Conservation (phyloP, 2,329 filamentous ascomycete genomes). For the Fusarium sacchari region DNA sequence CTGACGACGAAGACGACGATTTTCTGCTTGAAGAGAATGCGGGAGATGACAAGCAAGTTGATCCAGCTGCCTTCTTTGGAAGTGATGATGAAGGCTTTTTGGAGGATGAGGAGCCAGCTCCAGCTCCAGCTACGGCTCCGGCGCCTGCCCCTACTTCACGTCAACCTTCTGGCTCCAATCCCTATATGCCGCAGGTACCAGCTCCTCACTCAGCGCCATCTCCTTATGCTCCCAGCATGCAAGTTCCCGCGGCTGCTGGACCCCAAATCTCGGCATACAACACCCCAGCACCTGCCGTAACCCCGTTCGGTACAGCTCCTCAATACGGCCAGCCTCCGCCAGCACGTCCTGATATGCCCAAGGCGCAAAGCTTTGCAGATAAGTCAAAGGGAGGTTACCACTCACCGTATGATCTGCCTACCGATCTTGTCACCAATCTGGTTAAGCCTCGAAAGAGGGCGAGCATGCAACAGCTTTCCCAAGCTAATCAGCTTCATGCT, state of each 20-base stretch:
- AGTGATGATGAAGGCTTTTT: constrained; percentile 90
- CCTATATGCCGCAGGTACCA: constrained; percentile 43
- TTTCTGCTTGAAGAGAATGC: constrained; percentile 69
- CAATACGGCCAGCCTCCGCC: constrained; percentile 53
- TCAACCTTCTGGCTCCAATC: constrained; percentile 31
- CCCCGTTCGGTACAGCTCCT: constrained; percentile 42
- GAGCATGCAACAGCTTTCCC: constrained; percentile 66
- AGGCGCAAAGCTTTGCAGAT: constrained; percentile 86
- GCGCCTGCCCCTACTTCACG: constrained; percentile 2
- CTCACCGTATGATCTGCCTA: constrained; percentile 94
- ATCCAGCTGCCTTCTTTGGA: constrained; percentile 74
- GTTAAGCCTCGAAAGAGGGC: constrained; percentile 75
- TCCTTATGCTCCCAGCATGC: constrained; percentile 37
- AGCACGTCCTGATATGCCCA: constrained; percentile 58
- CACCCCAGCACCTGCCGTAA: constrained; percentile 33
- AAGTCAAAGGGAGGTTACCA: constrained; percentile 92
- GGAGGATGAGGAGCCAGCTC: constrained; percentile 65
- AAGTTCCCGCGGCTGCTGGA: constrained; percentile 5
- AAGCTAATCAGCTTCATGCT: constrained; percentile 53
- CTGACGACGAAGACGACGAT: constrained; percentile 75
- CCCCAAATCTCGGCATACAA: constrained; percentile 35
- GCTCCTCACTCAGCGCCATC: constrained; percentile 27
- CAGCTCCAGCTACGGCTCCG: constrained; percentile 18
- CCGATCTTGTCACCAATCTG: constrained; percentile 70
- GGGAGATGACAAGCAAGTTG: constrained; percentile 58